Percentiles rank a stretch among this genome's conserved stretches.
Evolutionary conservation across 441 rosid species (phyloP).

Genomic region (Pelargonium exstipulatum): DNA sequence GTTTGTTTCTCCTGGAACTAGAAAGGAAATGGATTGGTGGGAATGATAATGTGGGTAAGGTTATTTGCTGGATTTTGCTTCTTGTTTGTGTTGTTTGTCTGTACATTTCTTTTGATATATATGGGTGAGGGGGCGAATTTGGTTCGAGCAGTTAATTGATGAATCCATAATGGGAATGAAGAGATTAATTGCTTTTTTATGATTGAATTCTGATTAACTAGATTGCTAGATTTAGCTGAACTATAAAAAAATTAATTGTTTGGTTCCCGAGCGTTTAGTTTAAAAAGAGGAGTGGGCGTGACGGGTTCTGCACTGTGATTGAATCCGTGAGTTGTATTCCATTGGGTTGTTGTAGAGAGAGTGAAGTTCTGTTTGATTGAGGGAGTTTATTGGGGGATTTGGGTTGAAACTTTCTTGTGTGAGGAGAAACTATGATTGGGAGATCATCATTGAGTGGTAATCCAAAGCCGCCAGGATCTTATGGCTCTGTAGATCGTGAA

Average conservation of each 20-base stretch:
- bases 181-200: neutral
- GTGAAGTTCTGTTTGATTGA: neutral
- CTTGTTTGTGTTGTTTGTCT: neutral
- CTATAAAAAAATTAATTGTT: neutral
- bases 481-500: slow-evolving; percentile 6
- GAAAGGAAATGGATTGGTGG: neutral
- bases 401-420: neutral
- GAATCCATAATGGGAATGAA: neutral
- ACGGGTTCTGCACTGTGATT: neutral
- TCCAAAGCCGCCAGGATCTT: slow-evolving; percentile 11
- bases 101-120: neutral
- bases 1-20: neutral
- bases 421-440: slow-evolving; percentile 15
- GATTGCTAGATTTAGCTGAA: neutral
- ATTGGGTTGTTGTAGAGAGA: neutral
- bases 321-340: neutral
- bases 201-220: neutral
- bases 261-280: neutral
- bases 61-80: neutral
- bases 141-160: neutral
- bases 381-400: neutral
- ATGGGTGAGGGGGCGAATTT: neutral
- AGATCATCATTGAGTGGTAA: slow-evolving; percentile 10
- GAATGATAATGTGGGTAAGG: neutral
- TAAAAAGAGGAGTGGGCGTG: neutral